phyloP scores from a whole-genome alignment of 1,139 yeast species.

The Candida dubliniensis region DNA sequence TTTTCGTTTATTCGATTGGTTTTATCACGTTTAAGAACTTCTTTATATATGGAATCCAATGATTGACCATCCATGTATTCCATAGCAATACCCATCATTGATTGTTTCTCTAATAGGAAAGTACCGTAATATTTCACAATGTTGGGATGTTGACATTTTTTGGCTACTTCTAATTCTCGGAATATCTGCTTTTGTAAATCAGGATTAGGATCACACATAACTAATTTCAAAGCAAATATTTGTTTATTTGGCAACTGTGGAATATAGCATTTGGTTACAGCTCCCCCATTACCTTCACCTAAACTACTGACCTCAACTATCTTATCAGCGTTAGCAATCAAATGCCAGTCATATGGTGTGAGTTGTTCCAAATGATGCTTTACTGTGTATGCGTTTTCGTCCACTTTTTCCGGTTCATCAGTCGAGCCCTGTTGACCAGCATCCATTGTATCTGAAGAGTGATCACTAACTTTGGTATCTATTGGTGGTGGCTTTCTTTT shows the following conservation, averaged over 20 bases:
- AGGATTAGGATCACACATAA: conserved; percentile 75
- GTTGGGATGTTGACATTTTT: conserved; percentile 76
- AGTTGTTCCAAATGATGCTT: conserved; percentile 50
- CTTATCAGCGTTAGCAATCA: conserved; percentile 50
- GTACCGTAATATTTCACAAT: conserved; percentile 94
- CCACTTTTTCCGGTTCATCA: conserved; percentile 1
- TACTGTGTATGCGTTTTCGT: conserved; percentile 5
- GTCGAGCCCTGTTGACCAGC: not conserved
- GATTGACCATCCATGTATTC: conserved; percentile 95
- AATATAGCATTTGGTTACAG: conserved; percentile 68
- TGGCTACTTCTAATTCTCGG: conserved; percentile 85
- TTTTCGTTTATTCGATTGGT: conserved; percentile 91
- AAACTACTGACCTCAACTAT: conserved; percentile 50
- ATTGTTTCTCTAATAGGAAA: conserved; percentile 68
- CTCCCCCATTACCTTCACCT: conserved; percentile 96
- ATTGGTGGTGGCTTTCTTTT: conserved; percentile 47
- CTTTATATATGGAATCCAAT: conserved; percentile 83
- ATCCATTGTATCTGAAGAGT: not conserved
- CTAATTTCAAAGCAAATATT: conserved; percentile 85
- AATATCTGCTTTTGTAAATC: conserved; percentile 81
- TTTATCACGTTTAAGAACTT: conserved; percentile 52
- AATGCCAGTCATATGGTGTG: conserved; percentile 78
- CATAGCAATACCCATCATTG: conserved; percentile 88
- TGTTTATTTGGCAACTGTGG: conserved; percentile 32
- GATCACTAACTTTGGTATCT: conserved; percentile 16